Percentiles rank a stretch among this genome's conserved stretches.
These are phyloP conservation scores for Xylaria palmicola DNA, from an alignment of 495 filamentous ascomycete species.

Conservation along the genomic window DNA sequence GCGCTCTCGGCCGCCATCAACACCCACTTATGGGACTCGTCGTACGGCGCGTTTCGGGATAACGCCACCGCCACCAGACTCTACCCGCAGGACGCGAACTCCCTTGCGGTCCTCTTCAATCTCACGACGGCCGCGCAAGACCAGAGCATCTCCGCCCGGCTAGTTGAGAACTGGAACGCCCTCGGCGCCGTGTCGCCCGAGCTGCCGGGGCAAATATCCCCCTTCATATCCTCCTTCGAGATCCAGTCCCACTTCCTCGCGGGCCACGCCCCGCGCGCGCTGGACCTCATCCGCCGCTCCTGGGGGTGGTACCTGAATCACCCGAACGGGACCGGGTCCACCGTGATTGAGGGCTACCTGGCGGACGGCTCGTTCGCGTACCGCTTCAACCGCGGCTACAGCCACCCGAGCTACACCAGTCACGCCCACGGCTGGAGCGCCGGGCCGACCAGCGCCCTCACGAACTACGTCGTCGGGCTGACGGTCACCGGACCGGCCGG, in stretches of 20 bases:
- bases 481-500: conserved; percentile 51
- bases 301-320: conserved; percentile 68
- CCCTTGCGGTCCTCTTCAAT: conserved; percentile 44
- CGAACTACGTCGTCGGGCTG: conserved; percentile 57
- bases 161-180: conserved; percentile 56
- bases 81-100: conserved; percentile 55
- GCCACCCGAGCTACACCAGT: conserved; percentile 45
- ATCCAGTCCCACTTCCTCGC: conserved; percentile 60
- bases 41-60: conserved; percentile 56
- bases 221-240: conserved; percentile 66
- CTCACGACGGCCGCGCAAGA: conserved; percentile 29
- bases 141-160: conserved; percentile 43
- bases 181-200: conserved; percentile 57
- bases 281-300: conserved; percentile 58
- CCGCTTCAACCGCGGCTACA: conserved; percentile 50
- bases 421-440: conserved; percentile 63
- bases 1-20: conserved; percentile 45
- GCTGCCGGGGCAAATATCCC: conserved; percentile 57
- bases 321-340: conserved; percentile 59
- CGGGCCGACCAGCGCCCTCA: conserved; percentile 58
- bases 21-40: conserved; percentile 49
- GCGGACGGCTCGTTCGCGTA: conserved; percentile 59
- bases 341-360: conserved; percentile 63
- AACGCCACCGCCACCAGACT: conserved; percentile 45
- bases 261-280: conserved; percentile 48